Evolutionary conservation across 2,329 filamentous ascomycete species (phyloP), one percentile per base, ranked within the genome.

Genomic region (Kalmusia sp.): DNA sequence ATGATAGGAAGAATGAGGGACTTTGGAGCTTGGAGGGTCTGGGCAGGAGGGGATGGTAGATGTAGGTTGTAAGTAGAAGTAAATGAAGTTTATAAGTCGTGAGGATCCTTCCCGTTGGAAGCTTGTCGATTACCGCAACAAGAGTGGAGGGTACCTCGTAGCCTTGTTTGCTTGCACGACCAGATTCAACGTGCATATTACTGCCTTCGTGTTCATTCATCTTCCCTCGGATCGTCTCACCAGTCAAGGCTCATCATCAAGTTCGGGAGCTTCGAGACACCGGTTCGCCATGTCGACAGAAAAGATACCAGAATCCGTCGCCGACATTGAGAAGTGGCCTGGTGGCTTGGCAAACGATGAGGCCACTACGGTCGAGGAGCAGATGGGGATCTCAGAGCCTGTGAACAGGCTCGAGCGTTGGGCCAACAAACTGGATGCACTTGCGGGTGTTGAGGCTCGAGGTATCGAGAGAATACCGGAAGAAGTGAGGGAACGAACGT

Each of bases 391-490:
- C 30, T 54, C 48, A 39, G 43, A 60, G 15, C 61, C 60, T 3
- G 58, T 57, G 3, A 65, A 60, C 40, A 53, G 38, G 25, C 55
- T 66, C 7, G 55, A 66, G 31, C 47, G 61, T 15, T 64, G 60
- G 24, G 59, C 56, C 12, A 63, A 66, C 44, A 57, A 50, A 35
- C 61, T 66, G 6, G 61, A 64, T 52, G 53, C 54, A 4, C 49
- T 74, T 7, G 64, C 67, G 8, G 70, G 70, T 19, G 55, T 67
- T 4, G 71, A 74, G 49, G 69, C 70, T 25, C 64, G 72, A 12
- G 71, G 72, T 27, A 69, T 74, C 43, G 62, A 63, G 15, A 57
- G 71, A 14, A 70, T 74, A 6, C 60, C 64, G n/a, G 64, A 67
- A 39, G 63, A 68, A 27, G 40, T 73, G 34, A 51, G 62, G 3